Base-by-base conservation (phyloP, 2,329 filamentous ascomycete species). In the Pleomassaria siparia region DNA sequence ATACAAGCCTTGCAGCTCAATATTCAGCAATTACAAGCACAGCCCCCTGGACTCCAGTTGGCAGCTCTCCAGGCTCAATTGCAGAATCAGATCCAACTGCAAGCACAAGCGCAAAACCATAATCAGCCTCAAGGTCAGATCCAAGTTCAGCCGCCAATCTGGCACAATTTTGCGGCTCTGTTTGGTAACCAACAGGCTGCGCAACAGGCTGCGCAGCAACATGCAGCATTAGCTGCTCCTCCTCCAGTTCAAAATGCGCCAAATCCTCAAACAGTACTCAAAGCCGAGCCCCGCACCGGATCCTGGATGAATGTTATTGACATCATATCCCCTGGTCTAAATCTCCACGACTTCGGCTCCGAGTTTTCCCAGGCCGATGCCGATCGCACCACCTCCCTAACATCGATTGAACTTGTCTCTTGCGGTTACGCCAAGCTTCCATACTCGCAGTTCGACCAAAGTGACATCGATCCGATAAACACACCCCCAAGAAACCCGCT, bases 401-500 rank as follows among this genome's bases (percentile, higher is more conserved):
- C 62, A 45, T 62, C 63, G 12, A 66, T 86, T 24, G 72, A 75
- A 1, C 78, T 86, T 66, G 77, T 76, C 25, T 85, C 82, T 0
- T 86, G 83, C 59, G 84, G 84, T 42, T 86, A 86, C 56, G 80
- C 77, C 26, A 64, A 69, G 5, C 61, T 85, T 1, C 50, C 53
- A 44, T 44, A 58, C 46, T 32, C 51, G 22, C 2, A 47, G 0
- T 64, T 72, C 33, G 69, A 73, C 32, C 71, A 76, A 51, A 36
- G 47, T 8, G 56, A 49, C 13, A 50, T 75, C 16, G 67, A 72
- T 8, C 44, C 54, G n/a, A 44, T 40, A 13, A 46, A 51, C 24
- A 43, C 45, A 16, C 29, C 44, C 9, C 33, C 50, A 21, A 57
- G 51, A 22, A 51, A 54, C 49, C 47, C 55, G 16, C 21, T 48